Evolutionary conservation across 1,284 basidiomycete genomes (phyloP).

Genomic region (Heterobasidion parviporum): DNA sequence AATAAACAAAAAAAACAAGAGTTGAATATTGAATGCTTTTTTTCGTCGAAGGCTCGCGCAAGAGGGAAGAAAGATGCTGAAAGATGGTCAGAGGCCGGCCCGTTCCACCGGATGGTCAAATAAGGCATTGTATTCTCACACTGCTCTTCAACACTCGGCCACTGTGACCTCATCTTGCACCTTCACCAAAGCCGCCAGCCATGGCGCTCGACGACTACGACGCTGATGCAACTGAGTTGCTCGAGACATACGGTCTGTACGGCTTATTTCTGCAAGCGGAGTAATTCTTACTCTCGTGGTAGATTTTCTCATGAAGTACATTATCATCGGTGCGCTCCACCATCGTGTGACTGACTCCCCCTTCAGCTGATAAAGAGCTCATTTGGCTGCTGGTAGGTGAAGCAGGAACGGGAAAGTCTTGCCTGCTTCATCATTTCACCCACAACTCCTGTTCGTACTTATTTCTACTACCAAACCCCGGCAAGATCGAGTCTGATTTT

Average conservation of each 20-base stretch:
- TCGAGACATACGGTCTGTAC: slow-evolving; percentile 83
- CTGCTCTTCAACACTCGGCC: background rate
- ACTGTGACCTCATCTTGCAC: background rate
- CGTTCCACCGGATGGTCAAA: background rate
- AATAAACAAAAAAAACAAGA: background rate
- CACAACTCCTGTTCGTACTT: slow-evolving; percentile 79
- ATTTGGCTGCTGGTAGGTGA: slow-evolving; percentile 52
- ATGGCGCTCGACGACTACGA: slow-evolving; percentile 61
- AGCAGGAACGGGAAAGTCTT: slow-evolving; percentile 95
- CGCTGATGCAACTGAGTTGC: slow-evolving; percentile 77
- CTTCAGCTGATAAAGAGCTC: background rate
- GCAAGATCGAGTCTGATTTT: slow-evolving; percentile 3
- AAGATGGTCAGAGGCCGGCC: too few species aligned
- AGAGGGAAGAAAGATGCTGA: too few species aligned
- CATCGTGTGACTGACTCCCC: background rate
- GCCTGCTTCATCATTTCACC: slow-evolving; percentile 91
- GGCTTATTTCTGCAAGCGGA: background rate
- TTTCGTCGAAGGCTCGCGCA: too few species aligned
- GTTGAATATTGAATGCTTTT: too few species aligned
- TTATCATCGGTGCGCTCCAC: slow-evolving; percentile 73
- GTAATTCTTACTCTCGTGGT: slow-evolving; percentile 1
- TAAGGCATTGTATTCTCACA: background rate
- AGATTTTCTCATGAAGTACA: slow-evolving; percentile 98
- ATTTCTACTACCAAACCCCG: slow-evolving; percentile 2
- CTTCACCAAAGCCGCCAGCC: slow-evolving; percentile 7